phyloP scores from a whole-genome alignment of 2,329 filamentous ascomycete genomes.

The Escovopsis weberi region DNA sequence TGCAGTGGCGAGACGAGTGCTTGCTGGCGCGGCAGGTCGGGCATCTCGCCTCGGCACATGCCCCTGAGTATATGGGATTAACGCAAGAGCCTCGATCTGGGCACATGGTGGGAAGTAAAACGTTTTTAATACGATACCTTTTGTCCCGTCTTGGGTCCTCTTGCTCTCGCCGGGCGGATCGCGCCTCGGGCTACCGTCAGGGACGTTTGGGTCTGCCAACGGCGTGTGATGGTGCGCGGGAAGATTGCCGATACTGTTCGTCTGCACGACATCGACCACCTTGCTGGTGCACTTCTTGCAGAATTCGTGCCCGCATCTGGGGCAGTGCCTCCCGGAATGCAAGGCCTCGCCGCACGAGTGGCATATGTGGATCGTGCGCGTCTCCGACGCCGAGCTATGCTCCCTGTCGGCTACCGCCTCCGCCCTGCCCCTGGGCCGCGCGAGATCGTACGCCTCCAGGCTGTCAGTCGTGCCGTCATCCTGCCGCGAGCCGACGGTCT shows the following conservation, averaged over 20 bases:
- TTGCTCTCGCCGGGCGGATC: not conserved
- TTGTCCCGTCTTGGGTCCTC: too few species aligned
- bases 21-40: constrained; percentile 1
- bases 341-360: constrained; percentile 34
- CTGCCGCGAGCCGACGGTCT: not conserved
- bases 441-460: constrained; percentile 31
- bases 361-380: constrained; percentile 25
- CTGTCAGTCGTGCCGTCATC: constrained; percentile 19
- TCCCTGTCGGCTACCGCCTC: constrained; percentile 21
- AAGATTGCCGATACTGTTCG: not conserved
- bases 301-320: constrained; percentile 35
- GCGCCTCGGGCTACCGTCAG: not conserved
- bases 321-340: constrained; percentile 24
- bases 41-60: not conserved
- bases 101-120: too few species aligned
- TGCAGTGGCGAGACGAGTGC: constrained; percentile 1
- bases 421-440: constrained; percentile 29
- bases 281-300: constrained; percentile 32
- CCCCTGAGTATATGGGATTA: not conserved
- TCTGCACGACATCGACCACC: constrained; percentile 6
- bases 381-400: constrained; percentile 7
- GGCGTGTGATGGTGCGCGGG: not conserved
- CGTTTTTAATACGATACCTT: too few species aligned
- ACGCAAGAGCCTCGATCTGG: too few species aligned
- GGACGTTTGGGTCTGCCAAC: not conserved